Evolutionary conservation across 495 filamentous ascomycete species (phyloP).

Genomic region (Chaetomium cochliodes): DNA sequence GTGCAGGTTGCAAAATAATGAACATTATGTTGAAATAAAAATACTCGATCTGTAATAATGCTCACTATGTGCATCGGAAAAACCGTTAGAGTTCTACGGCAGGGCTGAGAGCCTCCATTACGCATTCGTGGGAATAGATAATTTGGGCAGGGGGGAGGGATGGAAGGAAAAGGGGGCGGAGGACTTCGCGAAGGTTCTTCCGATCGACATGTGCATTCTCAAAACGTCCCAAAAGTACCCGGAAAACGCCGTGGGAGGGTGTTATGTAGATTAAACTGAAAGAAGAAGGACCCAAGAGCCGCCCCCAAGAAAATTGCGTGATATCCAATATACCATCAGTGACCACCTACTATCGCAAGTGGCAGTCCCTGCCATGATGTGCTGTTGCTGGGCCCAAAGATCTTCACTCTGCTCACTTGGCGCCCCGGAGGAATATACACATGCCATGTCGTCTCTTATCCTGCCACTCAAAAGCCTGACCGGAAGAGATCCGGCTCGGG

Average conservation of each 20-base stretch:
- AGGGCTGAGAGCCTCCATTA: too few species aligned
- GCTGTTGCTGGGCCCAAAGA: neutral
- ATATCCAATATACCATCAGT: neutral
- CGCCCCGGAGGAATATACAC: neutral
- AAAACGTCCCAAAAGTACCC: neutral
- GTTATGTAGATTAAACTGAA: neutral
- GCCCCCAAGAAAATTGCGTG: neutral
- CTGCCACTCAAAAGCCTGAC: neutral
- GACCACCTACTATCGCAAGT: neutral
- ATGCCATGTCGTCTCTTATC: too few species aligned
- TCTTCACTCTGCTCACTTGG: neutral
- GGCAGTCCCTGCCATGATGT: neutral
- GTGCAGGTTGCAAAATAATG: too few species aligned
- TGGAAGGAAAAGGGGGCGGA: too few species aligned
- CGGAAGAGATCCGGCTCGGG: slow-evolving; percentile 3
- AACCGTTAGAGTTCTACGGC: too few species aligned
- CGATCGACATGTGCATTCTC: too few species aligned
- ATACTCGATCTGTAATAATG: too few species aligned
- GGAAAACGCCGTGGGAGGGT: neutral
- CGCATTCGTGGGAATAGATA: too few species aligned
- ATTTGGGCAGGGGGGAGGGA: too few species aligned
- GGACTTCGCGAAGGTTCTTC: too few species aligned
- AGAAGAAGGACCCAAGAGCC: neutral
- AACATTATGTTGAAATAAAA: too few species aligned
- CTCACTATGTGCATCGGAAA: too few species aligned